These are phyloP conservation scores for Sporothrix sp. DNA, from an alignment of 2,329 filamentous ascomycete species.

Conservation along the genomic window DNA sequence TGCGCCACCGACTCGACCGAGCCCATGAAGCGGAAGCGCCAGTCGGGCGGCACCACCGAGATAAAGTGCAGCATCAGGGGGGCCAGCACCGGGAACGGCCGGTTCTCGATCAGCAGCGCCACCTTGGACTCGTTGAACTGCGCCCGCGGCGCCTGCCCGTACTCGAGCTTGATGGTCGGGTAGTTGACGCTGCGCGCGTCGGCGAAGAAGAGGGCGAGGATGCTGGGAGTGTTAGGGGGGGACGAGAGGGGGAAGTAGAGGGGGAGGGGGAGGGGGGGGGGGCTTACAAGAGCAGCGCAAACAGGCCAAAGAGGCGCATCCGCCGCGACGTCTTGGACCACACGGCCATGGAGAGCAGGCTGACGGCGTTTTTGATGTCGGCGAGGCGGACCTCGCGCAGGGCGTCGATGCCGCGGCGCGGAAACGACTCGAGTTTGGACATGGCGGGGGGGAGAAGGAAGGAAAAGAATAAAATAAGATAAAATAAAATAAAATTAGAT, in stretches of 20 bases:
- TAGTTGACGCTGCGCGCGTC: constrained; percentile 18
- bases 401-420: constrained; percentile 12
- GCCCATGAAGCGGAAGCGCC: constrained; percentile 49
- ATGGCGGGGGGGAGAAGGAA: constrained; percentile 1
- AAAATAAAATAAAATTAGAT: too few species aligned
- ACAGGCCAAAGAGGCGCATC: constrained; percentile 23
- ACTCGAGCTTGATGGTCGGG: constrained; percentile 27
- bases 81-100: constrained; percentile 38
- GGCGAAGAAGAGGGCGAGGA: constrained; percentile 11
- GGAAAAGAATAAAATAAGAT: too few species aligned
- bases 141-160: constrained; percentile 23
- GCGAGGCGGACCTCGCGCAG: constrained; percentile 11
- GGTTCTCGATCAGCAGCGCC: constrained; percentile 46
- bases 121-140: constrained; percentile 42
- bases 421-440: constrained; percentile 11
- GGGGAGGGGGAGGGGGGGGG: neutral
- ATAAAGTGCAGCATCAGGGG: constrained; percentile 48
- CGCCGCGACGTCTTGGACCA: constrained; percentile 29
- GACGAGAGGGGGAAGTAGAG: neutral
- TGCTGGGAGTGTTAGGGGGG: neutral
- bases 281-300: constrained; percentile 27
- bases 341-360: constrained; percentile 18
- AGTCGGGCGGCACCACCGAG: constrained; percentile 45
- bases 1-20: constrained; percentile 34
- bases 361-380: constrained; percentile 9